Evolutionary conservation across 805 yeast species (phyloP).

Genomic region (Blastobotrys muscicola): DNA sequence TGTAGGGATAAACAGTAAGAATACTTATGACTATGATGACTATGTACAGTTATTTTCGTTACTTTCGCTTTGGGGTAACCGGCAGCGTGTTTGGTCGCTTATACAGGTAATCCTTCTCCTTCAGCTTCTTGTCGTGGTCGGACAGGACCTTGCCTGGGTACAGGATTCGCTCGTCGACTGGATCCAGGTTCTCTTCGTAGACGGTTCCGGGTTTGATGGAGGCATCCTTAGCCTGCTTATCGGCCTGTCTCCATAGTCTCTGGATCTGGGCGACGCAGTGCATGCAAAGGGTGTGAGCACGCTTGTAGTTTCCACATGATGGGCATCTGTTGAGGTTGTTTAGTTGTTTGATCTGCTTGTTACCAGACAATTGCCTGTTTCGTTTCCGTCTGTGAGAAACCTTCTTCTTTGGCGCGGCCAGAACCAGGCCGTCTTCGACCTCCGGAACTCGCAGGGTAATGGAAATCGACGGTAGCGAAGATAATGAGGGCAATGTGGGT

Average conservation of each 20-base stretch:
- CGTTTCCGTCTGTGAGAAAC: slow-evolving; percentile 80
- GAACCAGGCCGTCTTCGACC: slow-evolving; percentile 57
- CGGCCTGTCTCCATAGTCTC: slow-evolving; percentile 49
- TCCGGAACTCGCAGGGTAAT: background rate
- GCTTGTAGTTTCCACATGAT: slow-evolving; percentile 85
- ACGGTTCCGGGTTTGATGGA: slow-evolving; percentile 12
- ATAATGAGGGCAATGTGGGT: too few relatives aligned
- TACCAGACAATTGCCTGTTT: slow-evolving; percentile 70
- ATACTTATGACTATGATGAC: slow-evolving; percentile 2
- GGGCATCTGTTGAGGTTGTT: slow-evolving; percentile 84
- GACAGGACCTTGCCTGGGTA: slow-evolving; percentile 65
- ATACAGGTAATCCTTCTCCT: slow-evolving; percentile 46
- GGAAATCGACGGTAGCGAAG: background rate
- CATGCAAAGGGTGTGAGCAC: slow-evolving; percentile 89
- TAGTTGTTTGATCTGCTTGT: slow-evolving; percentile 68
- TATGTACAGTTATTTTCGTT: background rate
- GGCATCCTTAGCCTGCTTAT: slow-evolving; percentile 8
- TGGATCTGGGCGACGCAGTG: slow-evolving; percentile 79
- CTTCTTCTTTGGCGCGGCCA: slow-evolving; percentile 93
- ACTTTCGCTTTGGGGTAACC: slow-evolving; percentile 25
- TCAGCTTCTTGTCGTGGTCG: slow-evolving; percentile 35
- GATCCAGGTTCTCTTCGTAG: slow-evolving; percentile 32
- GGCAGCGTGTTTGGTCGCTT: slow-evolving; percentile 49
- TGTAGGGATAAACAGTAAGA: background rate
- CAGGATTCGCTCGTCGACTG: slow-evolving; percentile 51